Base-by-base conservation (phyloP, 352 stramenopile genomes). In the Phytophthora lateralis region DNA sequence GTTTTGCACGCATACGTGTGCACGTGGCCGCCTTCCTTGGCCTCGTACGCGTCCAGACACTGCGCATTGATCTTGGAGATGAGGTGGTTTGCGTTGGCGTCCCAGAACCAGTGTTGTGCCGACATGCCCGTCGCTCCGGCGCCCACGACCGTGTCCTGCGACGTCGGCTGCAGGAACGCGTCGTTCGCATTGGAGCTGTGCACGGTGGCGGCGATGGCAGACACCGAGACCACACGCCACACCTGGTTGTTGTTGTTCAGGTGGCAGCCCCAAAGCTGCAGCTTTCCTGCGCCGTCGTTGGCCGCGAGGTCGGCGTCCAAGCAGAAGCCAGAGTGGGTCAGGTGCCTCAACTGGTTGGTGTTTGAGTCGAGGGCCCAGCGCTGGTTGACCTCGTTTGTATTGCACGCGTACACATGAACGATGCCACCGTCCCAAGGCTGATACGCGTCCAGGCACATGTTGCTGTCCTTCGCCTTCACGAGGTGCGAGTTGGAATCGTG, bases 21-120 rank as follows among this genome's bases (percentile, higher is more conserved):
- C 35, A 91, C 78, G 27, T 60, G 61, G n/a, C 76, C 82, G 29
- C 77, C 79, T 15, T 81, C 50, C 73, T 60, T 75, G 10, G 37
- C 65, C 58, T 91, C 77, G 63, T 89, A 90, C 11, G 73, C 79
- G 35, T 90, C 79, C 42, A 90, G 56, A 53, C 81, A 90, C 48
- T 73, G 60, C n/a, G 71, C 60, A 48, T 75, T 78, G 63, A 67
- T 67, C 55, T 80, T 78, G 53, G 72, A 75, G 20, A 66, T 32
- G 32, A 89, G 27, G 10, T 60, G 65, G 52, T 82, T 67, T 29
- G 71, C 66, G 43, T 66, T 66, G 30, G 60, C 55, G 48, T 90
- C 73, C 65, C 72, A 90, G 48, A 75, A 73, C 80, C 80, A 88
- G 49, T 71, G 54, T 35, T 82, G 72, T 21, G 45, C 27, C 48